Conservation (phyloP, 108 stramenopile genomes). For the Cyclotella cryptica region DNA sequence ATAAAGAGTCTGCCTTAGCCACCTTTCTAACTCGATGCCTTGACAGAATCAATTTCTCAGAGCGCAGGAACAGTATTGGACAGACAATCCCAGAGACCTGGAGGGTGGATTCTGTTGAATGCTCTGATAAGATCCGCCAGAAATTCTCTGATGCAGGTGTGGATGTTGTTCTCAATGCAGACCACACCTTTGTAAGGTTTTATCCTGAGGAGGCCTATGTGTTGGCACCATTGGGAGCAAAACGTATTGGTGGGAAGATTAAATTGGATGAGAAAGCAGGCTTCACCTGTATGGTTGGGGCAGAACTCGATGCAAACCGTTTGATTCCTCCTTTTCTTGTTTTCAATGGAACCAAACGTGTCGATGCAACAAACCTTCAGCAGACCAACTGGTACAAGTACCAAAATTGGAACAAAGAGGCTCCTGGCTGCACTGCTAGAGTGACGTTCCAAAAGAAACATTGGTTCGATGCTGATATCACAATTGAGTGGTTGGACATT, state of each 20-base stretch:
- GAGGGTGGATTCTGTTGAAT: background rate
- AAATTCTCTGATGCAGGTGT: background rate
- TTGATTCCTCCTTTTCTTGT: background rate
- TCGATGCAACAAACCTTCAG: background rate
- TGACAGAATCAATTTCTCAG: background rate
- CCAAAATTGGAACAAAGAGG: background rate
- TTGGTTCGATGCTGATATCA: background rate
- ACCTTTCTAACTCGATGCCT: background rate
- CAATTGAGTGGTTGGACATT: background rate
- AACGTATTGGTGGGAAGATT: background rate
- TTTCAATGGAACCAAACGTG: background rate
- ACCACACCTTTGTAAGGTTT: background rate
- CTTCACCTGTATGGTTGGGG: background rate
- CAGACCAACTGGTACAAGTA: background rate
- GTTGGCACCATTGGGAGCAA: background rate
- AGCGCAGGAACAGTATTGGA: background rate
- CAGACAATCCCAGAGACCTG: background rate
- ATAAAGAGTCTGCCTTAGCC: background rate
- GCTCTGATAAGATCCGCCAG: background rate
- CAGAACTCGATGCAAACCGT: background rate
- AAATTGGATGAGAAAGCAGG: background rate
- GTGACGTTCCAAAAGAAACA: constrained; percentile 1
- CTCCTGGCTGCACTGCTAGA: background rate
- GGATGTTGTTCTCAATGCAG: background rate
- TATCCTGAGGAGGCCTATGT: background rate